Percentiles rank a stretch among this genome's conserved stretches.
Evolutionary conservation across 2,329 filamentous ascomycete genomes (phyloP).

Genomic region (Monosporascus sp.): DNA sequence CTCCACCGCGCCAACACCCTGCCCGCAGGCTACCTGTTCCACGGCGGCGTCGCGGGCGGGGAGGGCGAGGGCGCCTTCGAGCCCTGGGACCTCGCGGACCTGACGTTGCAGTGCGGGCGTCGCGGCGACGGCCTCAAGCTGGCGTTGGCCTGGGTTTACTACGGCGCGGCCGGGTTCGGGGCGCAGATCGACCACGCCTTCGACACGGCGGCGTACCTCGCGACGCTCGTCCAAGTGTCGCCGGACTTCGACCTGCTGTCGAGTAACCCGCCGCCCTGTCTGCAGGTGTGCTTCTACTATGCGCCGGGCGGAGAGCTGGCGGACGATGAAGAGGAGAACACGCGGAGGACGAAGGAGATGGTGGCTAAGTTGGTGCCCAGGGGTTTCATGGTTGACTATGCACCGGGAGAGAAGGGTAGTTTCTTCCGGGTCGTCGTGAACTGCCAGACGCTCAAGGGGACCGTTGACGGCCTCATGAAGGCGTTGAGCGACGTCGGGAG

Average conservation of each 20-base stretch:
- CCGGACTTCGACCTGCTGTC: slow-evolving; percentile 66
- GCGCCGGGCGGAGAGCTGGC: slow-evolving; percentile 50
- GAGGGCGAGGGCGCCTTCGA: slow-evolving; percentile 37
- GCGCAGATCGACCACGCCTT: slow-evolving; percentile 68
- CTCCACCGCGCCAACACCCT: slow-evolving; percentile 85
- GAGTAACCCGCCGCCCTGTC: slow-evolving; percentile 72
- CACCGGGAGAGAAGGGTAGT: slow-evolving; percentile 49
- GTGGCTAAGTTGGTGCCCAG: slow-evolving; percentile 41
- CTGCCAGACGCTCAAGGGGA: slow-evolving; percentile 45
- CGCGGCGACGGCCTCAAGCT: slow-evolving; percentile 82
- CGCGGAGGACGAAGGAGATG: slow-evolving; percentile 42
- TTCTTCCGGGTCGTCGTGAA: slow-evolving; percentile 59
- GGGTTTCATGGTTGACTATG: slow-evolving; percentile 58
- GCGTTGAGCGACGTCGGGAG: slow-evolving; percentile 20
- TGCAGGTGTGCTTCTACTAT: slow-evolving; percentile 95
- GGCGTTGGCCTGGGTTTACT: slow-evolving; percentile 83
- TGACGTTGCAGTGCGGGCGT: slow-evolving; percentile 90
- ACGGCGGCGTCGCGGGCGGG: slow-evolving; percentile 43
- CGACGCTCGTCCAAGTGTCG: slow-evolving; percentile 47
- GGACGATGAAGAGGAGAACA: slow-evolving; percentile 39
- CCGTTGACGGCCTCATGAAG: slow-evolving; percentile 33
- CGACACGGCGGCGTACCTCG: slow-evolving; percentile 63
- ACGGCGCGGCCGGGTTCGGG: slow-evolving; percentile 71
- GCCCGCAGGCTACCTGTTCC: slow-evolving; percentile 81
- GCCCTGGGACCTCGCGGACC: slow-evolving; percentile 82